Percentiles rank a stretch among this genome's conserved stretches.
phyloP scores from a whole-genome alignment of 2,329 filamentous ascomycete species.

The Dactylellina drechsleri region DNA sequence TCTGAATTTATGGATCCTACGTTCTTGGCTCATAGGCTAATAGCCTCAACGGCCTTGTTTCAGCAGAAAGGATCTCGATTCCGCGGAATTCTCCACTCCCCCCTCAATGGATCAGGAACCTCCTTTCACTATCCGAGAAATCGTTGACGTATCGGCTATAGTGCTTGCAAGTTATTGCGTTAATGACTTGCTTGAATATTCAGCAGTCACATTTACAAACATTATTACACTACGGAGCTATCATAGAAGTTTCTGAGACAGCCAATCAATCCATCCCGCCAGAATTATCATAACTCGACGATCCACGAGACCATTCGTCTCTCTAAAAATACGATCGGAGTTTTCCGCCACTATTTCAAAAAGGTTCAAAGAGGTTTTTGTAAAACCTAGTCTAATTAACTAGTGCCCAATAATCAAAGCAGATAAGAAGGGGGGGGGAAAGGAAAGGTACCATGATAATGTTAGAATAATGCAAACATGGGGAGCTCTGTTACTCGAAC shows the following conservation, averaged over 20 bases:
- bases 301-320: no score
- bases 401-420: no score
- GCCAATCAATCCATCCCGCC: conserved; percentile 12
- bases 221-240: conserved; percentile 2
- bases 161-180: conserved; percentile 11
- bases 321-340: no score
- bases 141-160: conserved; percentile 11
- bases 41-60: conserved; percentile 17
- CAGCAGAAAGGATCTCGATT: conserved; percentile 29
- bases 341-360: no score
- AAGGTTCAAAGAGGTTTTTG: no score
- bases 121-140: conserved; percentile 17
- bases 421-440: no score
- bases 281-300: no score
- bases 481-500: conserved; percentile 36
- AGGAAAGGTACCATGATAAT: no score
- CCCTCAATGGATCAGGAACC: conserved; percentile 36
- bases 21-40: conserved; percentile 19
- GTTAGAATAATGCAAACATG: conserved; percentile 30
- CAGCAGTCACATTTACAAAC: conserved; percentile 13
- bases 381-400: no score
- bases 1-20: background rate
- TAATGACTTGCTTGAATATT: conserved; percentile 6
- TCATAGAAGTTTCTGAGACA: conserved; percentile 15
- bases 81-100: conserved; percentile 37